Evolutionary conservation across 202 grass and related monocot species (phyloP), one percentile per base, ranked within the genome.

Genomic region (Panicum virgatum): DNA sequence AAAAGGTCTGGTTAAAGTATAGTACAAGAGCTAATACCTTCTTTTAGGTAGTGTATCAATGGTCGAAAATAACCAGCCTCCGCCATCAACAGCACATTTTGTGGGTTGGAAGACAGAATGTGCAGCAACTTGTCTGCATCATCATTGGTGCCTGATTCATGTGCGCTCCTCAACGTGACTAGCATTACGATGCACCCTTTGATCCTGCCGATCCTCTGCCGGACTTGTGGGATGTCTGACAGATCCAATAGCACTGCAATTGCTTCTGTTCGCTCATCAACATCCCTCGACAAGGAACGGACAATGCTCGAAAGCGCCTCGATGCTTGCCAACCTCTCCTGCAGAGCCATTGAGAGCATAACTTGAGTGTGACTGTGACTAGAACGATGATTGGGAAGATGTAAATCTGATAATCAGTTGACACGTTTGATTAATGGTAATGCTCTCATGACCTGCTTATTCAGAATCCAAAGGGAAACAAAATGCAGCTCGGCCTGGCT

Each of bases 31-130:
- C 1, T 25, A 46, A 62, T 82, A 97, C 94, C 94, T 94, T 92
- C 82, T 75, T 89, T 92, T 5, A 97, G 78, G 78, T 92, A 90
- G 47, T 83, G 82, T 72, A 92, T 83, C 80, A 92, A 37, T 14
- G 94, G 94, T 5, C 18, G 69, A 59, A 94, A 97, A 66, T 94
- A 97, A 22, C 92, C 92, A 73, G 92, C 86, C 84, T 97, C 92
- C 7, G 90, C 92, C 94, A 94, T 94, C 15, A 97, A 76, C 43
- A 97, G 82, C 50, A 94, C 94, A 86, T 97, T 97, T 56, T 97
- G 94, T 0, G 92, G 85, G 66, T 83, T 92, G 63, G 72, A 77
- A 0, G 94, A 94, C 71, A 97, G 56, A 52, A 89, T 86, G 69
- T 79, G 19, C 14, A 92, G 71, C 62, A 97, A 79, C 72, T 64